Base-by-base conservation (phyloP, 2,329 filamentous ascomycete species). In the Claviceps maximensis region DNA sequence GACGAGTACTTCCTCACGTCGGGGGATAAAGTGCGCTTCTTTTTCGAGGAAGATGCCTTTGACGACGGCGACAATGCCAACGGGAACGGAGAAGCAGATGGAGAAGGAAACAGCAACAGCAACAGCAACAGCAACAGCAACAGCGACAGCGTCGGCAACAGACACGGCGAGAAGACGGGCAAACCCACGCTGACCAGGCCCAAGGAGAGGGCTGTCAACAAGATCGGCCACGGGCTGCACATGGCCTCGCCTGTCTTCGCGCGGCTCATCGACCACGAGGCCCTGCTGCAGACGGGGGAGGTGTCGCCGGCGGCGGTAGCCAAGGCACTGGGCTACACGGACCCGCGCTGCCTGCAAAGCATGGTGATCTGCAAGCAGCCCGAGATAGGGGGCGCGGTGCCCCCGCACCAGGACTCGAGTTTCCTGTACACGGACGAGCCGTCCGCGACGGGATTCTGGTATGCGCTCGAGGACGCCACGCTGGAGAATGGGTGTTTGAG, bases 361-460 rank as follows among this genome's bases (percentile, higher is more conserved):
- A 98, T 98, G 93, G 78, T 97, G 29, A 97, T 98, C 61, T 96
- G 89, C 79, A 98, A 98, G 69, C 91, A 96, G 71, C 90, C 93
- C 23, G 88, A 94, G 70, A 96, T 97, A 51, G 93, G 93, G 29
- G 91, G 87, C 23, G 86, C 87, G 2, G 93, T 97, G 45, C 89
- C 86, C 1, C 82, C 89, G 23, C 93, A 98, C 67, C 90, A 95
- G 71, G 91, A 97, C 69, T 88, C 81, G 58, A 90, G 89, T 1
- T 98, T 97, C 61, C 61, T 98, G 56, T 97, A 95, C 67, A 97
- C 93, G 1, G 74, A 89, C 58, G 86, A 88, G 40, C 91, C 91
- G 1, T 87, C 81, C 41, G 93, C 93, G 0, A 87, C 97, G 2
- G 93, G 93, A 0, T 97, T 91, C 72, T 98, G 93, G 93, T 95